Conservation (phyloP, 306 rosid species). For the Malus asiatica region DNA sequence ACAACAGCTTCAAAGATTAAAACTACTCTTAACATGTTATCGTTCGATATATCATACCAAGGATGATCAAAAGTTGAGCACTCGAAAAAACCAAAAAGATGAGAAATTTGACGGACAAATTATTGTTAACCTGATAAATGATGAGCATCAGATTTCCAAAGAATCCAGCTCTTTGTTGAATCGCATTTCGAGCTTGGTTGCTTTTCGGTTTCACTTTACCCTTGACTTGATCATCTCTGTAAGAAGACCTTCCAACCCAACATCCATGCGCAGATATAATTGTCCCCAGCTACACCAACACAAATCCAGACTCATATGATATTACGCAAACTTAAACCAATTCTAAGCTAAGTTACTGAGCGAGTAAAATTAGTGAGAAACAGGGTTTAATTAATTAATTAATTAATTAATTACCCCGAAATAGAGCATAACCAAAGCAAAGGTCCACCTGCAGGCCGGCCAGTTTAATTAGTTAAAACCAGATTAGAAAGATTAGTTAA, state of each 20-base stretch:
- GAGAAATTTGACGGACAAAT: not conserved
- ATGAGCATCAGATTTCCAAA: conserved; percentile 58
- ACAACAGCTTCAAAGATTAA: too few species aligned
- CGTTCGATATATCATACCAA: not conserved
- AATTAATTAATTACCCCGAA: conserved; percentile 36
- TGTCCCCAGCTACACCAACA: conserved; percentile 42
- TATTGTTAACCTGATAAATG: conserved; percentile 37
- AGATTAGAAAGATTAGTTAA: not conserved
- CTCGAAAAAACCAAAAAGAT: not conserved
- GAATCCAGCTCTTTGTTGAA: conserved; percentile 38
- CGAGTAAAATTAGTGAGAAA: not conserved
- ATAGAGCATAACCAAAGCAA: conserved; percentile 50
- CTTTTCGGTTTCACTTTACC: conserved; percentile 25
- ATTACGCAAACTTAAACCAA: not conserved
- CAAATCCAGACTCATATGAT: too few species aligned
- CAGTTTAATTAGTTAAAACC: not conserved
- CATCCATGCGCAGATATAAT: conserved; percentile 58
- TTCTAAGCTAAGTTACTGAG: not conserved
- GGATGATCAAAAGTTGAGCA: not conserved
- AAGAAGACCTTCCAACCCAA: conserved; percentile 25
- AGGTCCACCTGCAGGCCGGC: conserved; percentile 63
- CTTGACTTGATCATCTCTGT: conserved; percentile 22
- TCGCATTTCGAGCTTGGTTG: conserved; percentile 30
- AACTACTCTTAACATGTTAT: not conserved
- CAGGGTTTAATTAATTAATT: not conserved